These are phyloP conservation scores for Gynostemma pentaphyllum DNA, from an alignment of 306 rosid species.

Conservation along the genomic window DNA sequence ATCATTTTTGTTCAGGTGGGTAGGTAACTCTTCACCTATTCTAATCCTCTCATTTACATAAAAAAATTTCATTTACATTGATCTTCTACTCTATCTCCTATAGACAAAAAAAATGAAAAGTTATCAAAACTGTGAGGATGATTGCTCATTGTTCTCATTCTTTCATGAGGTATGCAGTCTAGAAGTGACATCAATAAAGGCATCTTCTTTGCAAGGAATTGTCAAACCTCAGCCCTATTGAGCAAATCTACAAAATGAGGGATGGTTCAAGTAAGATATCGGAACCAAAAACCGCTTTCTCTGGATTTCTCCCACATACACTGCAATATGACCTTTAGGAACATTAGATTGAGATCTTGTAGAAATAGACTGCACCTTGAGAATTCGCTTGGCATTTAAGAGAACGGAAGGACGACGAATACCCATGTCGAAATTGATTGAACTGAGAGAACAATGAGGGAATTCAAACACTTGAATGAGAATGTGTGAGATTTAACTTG, in stretches of 20 bases:
- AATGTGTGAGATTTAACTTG: too few relatives aligned
- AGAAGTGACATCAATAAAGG: constrained; percentile 8
- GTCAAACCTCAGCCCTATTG: constrained; percentile 21
- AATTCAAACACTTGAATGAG: not conserved
- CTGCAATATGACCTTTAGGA: constrained; percentile 37
- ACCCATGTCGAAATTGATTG: constrained; percentile 5
- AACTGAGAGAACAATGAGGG: too few relatives aligned
- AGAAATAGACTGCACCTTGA: not conserved
- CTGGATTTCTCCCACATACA: constrained; percentile 35
- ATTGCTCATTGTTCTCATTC: too few relatives aligned
- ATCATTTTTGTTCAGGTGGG: too few relatives aligned
- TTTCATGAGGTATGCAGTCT: too few relatives aligned
- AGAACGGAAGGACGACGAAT: not conserved
- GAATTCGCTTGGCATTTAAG: constrained; percentile 4
- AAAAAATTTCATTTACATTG: too few relatives aligned
- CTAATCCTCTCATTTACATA: too few relatives aligned
- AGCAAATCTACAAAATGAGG: constrained; percentile 29
- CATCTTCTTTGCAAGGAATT: constrained; percentile 10
- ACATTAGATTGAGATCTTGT: constrained; percentile 8
- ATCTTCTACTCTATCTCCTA: too few relatives aligned
- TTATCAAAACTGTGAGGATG: too few relatives aligned
- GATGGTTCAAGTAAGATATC: constrained; percentile 27
- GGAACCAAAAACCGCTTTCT: constrained; percentile 35
- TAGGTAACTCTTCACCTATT: too few relatives aligned
- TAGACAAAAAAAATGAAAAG: too few relatives aligned